Evolutionary conservation across 768 basidiomycete species (phyloP).

Genomic region (Sutorius australiensis): DNA sequence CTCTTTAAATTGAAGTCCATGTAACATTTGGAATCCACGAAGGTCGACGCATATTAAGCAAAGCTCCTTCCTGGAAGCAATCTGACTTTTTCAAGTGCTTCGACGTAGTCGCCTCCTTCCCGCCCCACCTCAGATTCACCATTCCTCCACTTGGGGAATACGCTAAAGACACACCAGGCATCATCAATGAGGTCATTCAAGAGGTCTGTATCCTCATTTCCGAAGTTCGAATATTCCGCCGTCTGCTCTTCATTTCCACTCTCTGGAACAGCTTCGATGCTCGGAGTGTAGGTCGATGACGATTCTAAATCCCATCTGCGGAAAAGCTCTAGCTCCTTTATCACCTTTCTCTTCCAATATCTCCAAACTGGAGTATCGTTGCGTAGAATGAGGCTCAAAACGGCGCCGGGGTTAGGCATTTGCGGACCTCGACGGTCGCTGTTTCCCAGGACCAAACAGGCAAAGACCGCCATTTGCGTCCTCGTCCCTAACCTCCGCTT

Average conservation of each 20-base stretch:
- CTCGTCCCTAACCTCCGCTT: slow-evolving; percentile 21
- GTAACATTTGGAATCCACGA: background rate
- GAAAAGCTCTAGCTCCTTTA: slow-evolving; percentile 14
- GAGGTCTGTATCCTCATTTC: slow-evolving; percentile 4
- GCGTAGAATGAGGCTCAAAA: slow-evolving; percentile 20
- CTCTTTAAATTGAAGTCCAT: background rate
- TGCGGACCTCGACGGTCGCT: background rate
- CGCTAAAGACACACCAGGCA: slow-evolving; percentile 23
- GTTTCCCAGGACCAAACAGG: slow-evolving; percentile 21
- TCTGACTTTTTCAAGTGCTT: background rate
- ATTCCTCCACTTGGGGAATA: slow-evolving; percentile 12
- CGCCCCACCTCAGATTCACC: background rate
- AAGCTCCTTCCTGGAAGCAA: background rate
- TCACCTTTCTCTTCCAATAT: slow-evolving; percentile 25
- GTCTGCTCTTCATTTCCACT: slow-evolving; percentile 5
- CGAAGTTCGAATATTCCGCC: slow-evolving; percentile 6
- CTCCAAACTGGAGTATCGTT: slow-evolving; percentile 29
- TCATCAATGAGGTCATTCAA: slow-evolving; percentile 17
- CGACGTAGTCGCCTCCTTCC: background rate
- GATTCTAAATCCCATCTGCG: background rate
- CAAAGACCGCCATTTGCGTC: slow-evolving; percentile 29
- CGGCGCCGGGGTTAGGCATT: background rate
- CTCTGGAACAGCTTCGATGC: slow-evolving; percentile 6
- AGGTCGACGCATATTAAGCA: slow-evolving; percentile 1
- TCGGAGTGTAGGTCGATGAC: slow-evolving; percentile 8